phyloP scores from a whole-genome alignment of 1,284 basidiomycete genomes.

The Fomes fomentarius region DNA sequence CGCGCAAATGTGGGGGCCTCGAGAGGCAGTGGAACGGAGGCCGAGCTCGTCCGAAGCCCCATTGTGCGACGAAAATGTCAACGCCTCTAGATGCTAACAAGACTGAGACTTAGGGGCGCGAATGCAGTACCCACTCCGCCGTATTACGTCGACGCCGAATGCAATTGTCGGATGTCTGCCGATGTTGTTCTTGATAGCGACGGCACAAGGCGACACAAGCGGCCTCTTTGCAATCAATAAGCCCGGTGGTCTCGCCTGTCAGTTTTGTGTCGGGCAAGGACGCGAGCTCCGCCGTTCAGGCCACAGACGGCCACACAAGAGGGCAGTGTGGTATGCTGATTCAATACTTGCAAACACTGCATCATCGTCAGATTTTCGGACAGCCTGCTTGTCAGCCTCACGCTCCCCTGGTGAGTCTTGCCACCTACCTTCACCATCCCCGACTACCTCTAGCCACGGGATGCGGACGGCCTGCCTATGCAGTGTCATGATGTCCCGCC shows the following conservation, averaged over 20 bases:
- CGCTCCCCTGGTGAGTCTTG: no score
- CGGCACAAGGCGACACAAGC: neutral
- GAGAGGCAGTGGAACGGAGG: neutral
- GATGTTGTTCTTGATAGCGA: neutral
- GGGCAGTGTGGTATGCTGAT: no score
- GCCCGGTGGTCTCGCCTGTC: neutral
- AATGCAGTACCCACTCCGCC: neutral
- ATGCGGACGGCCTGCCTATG: neutral
- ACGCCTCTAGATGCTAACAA: slow-evolving; percentile 2
- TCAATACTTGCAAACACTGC: no score
- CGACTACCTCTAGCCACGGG: neutral
- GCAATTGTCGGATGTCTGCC: slow-evolving; percentile 4
- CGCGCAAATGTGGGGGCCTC: neutral
- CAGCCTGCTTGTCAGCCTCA: neutral
- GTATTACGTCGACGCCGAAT: neutral
- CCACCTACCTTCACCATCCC: no score
- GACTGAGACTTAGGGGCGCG: slow-evolving; percentile 8
- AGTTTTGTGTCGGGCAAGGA: slow-evolving; percentile 2
- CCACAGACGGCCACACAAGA: no score
- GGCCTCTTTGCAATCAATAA: neutral
- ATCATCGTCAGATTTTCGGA: no score
- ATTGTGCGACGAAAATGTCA: neutral
- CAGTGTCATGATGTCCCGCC: no score
- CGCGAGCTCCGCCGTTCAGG: slow-evolving; percentile 3
- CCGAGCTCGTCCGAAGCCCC: neutral